Evolutionary conservation across 1,139 yeast species (phyloP).

Genomic region (Yamadazyma jaroonii): DNA sequence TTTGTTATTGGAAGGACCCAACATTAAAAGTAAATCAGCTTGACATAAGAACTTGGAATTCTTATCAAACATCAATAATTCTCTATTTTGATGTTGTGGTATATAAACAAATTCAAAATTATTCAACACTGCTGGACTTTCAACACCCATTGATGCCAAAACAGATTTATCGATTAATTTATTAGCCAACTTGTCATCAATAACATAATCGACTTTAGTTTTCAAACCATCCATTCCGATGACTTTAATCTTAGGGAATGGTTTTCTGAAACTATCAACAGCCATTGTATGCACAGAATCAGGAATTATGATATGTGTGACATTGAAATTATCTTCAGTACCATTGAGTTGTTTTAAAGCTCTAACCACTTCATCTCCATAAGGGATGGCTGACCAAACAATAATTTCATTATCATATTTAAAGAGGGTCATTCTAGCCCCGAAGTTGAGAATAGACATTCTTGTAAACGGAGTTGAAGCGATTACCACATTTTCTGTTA

Average conservation of each 20-base stretch:
- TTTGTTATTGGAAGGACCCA: conserved; percentile 26
- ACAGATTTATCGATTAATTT: conserved; percentile 21
- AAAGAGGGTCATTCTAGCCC: conserved; percentile 58
- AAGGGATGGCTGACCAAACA: conserved; percentile 64
- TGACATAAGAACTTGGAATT: conserved; percentile 46
- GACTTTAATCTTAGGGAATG: conserved; percentile 46
- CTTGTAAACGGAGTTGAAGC: conserved; percentile 50
- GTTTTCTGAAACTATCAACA: conserved; percentile 48
- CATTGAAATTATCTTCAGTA: conserved; percentile 26
- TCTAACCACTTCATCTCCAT: conserved; percentile 42
- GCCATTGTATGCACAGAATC: conserved; percentile 57
- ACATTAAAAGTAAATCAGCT: conserved; percentile 57
- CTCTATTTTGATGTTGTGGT: conserved; percentile 54
- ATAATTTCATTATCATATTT: conserved; percentile 38
- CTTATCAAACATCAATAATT: conserved; percentile 49
- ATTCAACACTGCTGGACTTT: conserved; percentile 24
- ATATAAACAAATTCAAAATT: conserved; percentile 55
- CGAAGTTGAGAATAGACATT: conserved; percentile 45
- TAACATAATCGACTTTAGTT: conserved; percentile 29
- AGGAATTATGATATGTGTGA: conserved; percentile 48
- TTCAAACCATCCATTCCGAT: conserved; percentile 47
- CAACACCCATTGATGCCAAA: conserved; percentile 25
- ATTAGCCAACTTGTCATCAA: conserved; percentile 27
- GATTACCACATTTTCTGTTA: conserved; percentile 46
- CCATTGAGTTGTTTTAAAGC: conserved; percentile 36